phyloP scores from a whole-genome alignment of 768 basidiomycete species.

The Lentinula guzmanii region DNA sequence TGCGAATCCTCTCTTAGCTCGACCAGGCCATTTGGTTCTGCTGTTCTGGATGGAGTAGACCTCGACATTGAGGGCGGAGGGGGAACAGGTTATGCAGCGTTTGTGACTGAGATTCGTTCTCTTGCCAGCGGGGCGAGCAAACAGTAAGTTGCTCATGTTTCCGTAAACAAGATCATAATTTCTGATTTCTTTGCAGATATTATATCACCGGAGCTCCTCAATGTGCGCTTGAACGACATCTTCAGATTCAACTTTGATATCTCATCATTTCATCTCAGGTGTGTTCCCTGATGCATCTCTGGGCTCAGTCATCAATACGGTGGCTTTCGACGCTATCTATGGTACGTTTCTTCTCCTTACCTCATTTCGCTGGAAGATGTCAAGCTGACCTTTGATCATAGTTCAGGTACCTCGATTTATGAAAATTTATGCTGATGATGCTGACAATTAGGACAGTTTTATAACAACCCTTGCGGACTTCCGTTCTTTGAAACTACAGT shows the following conservation, averaged over 20 bases:
- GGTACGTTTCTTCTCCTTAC: conserved; percentile 23
- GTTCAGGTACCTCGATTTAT: conserved; percentile 4
- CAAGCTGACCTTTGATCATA: not conserved
- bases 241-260: not conserved
- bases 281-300: conserved; percentile 64
- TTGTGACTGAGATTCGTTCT: conserved; percentile 51
- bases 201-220: conserved; percentile 61
- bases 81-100: conserved; percentile 41
- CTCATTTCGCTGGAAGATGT: not conserved
- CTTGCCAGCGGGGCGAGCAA: conserved; percentile 47
- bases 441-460: conserved; percentile 37
- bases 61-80: conserved; percentile 72
- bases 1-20: conserved; percentile 31
- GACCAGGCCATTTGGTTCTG: conserved; percentile 66
- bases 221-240: not conserved
- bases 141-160: conserved; percentile 26
- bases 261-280: conserved; percentile 16
- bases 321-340: conserved; percentile 66
- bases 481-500: conserved; percentile 46
- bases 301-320: conserved; percentile 52
- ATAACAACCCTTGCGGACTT: conserved; percentile 50
- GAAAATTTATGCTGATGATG: not conserved
- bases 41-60: conserved; percentile 74
- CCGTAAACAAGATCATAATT: not conserved
- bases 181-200: conserved; percentile 32